Evolutionary conservation across 1,139 yeast species (phyloP), one percentile per base, ranked within the genome.

Genomic region (Zygotorulaspora mrakii): DNA sequence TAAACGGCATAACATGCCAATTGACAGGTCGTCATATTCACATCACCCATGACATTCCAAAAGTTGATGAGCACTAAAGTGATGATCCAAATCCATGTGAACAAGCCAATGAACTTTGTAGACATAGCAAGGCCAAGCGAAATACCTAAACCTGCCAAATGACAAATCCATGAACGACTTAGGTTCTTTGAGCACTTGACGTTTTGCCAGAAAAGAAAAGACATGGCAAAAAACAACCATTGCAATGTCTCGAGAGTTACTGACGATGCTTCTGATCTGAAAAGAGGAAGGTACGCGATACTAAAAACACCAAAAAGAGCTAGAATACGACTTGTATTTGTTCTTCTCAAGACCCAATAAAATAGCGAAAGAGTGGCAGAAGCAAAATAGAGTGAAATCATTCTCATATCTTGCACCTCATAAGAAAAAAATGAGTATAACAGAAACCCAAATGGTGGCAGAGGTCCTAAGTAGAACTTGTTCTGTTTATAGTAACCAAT

Each of bases 31-130:
- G 69, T 33, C 1, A 77, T 62, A 1, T 62, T 62, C 29, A 78
- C 51, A 59, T 85, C 91, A 2, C 84, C 86, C 13, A 77, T 53
- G 4, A 71, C 49, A 40, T 61, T 58, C 87, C 89, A 83, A 13
- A 76, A 53, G 37, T 76, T 75, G 28, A 67, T 50, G 0, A 61
- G 35, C 0, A 72, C 56, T 9, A 79, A 53, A 0, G 65, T 9
- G 0, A 70, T 61, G 2, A 79, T 61, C 82, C 86, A 82, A 0
- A 59, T 40, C 37, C 73, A 54, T 0, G 82, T 73, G 43, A 71
- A 70, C 2, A 73, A 24, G 0, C 89, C 94, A 0, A 76, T 62
- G 56, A 71, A 67, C 46, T 79, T 75, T 2, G 77, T 68, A 1
- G 84, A 68, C 0, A 74, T 57, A 0, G 73, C 57, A 4, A 75